Evolutionary conservation across 306 rosid species (phyloP).

Genomic region (Pueraria montana): DNA sequence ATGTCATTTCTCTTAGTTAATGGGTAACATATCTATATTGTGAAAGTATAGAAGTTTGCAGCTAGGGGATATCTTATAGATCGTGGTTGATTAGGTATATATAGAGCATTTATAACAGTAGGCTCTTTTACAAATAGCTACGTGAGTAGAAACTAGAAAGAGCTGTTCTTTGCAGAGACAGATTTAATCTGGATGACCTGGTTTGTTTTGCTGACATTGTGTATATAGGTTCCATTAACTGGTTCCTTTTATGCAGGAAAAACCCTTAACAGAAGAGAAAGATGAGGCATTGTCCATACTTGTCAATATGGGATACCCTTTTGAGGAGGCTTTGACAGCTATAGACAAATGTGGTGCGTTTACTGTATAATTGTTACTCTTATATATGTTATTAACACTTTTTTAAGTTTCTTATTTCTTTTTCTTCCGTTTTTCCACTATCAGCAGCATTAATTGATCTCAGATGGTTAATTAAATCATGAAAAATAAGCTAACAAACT

Average conservation of each 20-base stretch:
- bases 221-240: not conserved
- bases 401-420: not conserved
- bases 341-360: constrained; percentile 72
- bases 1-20: not conserved
- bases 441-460: not conserved
- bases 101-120: too few species aligned
- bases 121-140: not conserved
- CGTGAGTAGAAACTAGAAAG: not conserved
- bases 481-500: not conserved
- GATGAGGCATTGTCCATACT: constrained; percentile 56
- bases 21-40: not conserved
- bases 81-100: not conserved
- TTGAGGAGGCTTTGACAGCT: constrained; percentile 66
- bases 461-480: not conserved
- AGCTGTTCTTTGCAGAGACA: not conserved
- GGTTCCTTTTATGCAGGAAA: constrained; percentile 55
- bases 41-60: constrained; percentile 16
- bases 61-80: not conserved
- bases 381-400: not conserved
- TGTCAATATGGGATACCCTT: constrained; percentile 70
- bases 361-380: constrained; percentile 12
- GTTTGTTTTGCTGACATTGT: not conserved
- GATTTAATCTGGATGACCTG: not conserved
- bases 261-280: constrained; percentile 46
- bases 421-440: not conserved